phyloP scores from a whole-genome alignment of 2,329 filamentous ascomycete genomes.

The Botrytis elliptica region DNA sequence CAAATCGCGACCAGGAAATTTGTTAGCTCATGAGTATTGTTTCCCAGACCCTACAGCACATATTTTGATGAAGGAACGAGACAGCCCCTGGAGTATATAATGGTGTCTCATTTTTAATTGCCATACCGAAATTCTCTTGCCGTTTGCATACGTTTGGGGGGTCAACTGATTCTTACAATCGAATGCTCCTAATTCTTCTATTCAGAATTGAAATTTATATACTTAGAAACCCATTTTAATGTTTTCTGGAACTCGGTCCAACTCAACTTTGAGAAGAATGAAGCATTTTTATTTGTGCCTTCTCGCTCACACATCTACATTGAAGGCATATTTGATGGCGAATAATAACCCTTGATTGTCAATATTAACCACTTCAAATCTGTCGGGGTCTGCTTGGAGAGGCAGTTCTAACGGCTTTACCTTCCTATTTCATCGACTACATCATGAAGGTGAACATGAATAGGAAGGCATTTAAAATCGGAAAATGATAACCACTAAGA shows the following conservation, averaged over 20 bases:
- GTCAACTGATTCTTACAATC: background rate
- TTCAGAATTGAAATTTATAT: background rate
- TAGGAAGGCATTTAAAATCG: background rate
- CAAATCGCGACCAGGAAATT: slow-evolving; percentile 58
- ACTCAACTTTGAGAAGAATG: background rate
- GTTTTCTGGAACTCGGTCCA: background rate
- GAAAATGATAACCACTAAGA: background rate
- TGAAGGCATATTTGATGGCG: background rate
- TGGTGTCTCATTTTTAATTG: background rate
- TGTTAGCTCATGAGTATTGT: slow-evolving; percentile 1
- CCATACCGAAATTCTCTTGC: background rate
- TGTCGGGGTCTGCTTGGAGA: background rate
- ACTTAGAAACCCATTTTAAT: background rate
- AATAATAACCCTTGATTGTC: background rate
- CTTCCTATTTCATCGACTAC: background rate
- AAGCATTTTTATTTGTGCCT: background rate
- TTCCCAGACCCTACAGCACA: slow-evolving; percentile 24
- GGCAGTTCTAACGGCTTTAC: background rate
- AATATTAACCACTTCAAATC: background rate
- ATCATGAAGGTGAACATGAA: background rate
- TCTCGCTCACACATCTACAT: background rate
- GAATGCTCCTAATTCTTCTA: background rate
- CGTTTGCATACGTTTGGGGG: background rate
- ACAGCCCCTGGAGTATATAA: background rate
- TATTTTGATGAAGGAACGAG: slow-evolving; percentile 8